phyloP scores from a whole-genome alignment of 306 rosid genomes.

The Cicer judaicum region DNA sequence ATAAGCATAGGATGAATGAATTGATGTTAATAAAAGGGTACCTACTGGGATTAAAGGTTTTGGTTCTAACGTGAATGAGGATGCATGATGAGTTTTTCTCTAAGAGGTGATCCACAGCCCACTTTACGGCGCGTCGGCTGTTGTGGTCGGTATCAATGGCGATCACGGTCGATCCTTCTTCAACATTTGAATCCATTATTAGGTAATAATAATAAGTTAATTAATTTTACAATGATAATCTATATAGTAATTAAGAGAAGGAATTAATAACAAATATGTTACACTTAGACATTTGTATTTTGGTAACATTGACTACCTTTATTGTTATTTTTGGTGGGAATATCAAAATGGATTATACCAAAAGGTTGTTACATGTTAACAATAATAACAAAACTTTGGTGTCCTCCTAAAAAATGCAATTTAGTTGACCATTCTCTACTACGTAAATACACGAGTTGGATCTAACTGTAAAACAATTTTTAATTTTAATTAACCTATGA shows the following conservation, averaged over 20 bases:
- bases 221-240: background rate
- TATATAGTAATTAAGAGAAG: background rate
- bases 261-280: background rate
- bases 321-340: background rate
- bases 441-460: constrained; percentile 23
- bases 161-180: constrained; percentile 43
- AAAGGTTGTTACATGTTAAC: background rate
- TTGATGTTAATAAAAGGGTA: constrained; percentile 37
- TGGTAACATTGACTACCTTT: background rate
- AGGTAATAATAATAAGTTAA: background rate
- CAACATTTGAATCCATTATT: constrained; percentile 12
- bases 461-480: constrained; percentile 5
- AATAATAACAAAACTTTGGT: background rate
- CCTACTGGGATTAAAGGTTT: constrained; percentile 62
- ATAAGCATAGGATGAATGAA: no score
- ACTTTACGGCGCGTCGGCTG: constrained; percentile 67
- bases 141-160: constrained; percentile 68
- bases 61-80: constrained; percentile 67
- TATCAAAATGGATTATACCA: background rate
- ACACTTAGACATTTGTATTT: background rate
- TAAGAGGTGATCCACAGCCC: constrained; percentile 78
- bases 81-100: constrained; percentile 44
- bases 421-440: background rate
- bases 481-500: background rate
- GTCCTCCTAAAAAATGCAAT: background rate